Base-by-base conservation (phyloP, 1,284 basidiomycete genomes). In the Boletellus dicymbophilus region DNA sequence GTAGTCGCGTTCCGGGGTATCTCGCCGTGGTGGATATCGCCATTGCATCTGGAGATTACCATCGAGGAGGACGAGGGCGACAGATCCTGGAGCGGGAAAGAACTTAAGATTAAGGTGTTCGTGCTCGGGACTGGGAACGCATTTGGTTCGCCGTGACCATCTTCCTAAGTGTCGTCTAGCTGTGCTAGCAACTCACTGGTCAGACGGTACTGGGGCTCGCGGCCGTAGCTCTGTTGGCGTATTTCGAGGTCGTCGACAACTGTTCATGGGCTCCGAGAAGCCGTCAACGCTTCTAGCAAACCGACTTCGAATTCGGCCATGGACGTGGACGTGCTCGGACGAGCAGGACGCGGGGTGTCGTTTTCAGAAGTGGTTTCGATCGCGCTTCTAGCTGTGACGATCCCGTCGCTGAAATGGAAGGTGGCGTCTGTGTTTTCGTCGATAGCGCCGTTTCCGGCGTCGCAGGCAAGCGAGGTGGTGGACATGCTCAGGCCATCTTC, bases 401-500 rank as follows among this genome's bases (percentile, higher is more conserved):
- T 99, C 37, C 80, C 93, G 1, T 88, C 91, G 9, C 86, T 99
- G 48, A 95, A 99, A 63, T 99, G 97, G 97, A 96, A 98, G 66
- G 72, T 88, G 1, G 95, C 92, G 0, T 99, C 98, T 69, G 58
- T 94, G 61, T 62, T 95, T 69, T 79, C 82, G 11, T 69, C 82
- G 0, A 82, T 74, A 0, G 76, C 95, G 38, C 75, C 72, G 11
- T 94, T 93, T 66, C 86, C 88, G 0, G 82, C 84, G 61, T 89
- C 94, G 1, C 88, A 88, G 0, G 38, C 89, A 2, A 83, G 93
- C n/a, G 88, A 96, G 6, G 64, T 81, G 3, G 66, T 91, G 54
- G 99, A 99, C 70, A 87, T 88, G 3, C 77, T 95, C 57, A 90
- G 93, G 0, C 80, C 89, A 0, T 67, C 37, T 76, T 88, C 58